A percentile compares a stretch with the other conserved stretches of the same genome.
These are phyloP conservation scores for Saxispiralis lemnorum DNA, from an alignment of 495 filamentous ascomycete genomes.

Conservation along the genomic window DNA sequence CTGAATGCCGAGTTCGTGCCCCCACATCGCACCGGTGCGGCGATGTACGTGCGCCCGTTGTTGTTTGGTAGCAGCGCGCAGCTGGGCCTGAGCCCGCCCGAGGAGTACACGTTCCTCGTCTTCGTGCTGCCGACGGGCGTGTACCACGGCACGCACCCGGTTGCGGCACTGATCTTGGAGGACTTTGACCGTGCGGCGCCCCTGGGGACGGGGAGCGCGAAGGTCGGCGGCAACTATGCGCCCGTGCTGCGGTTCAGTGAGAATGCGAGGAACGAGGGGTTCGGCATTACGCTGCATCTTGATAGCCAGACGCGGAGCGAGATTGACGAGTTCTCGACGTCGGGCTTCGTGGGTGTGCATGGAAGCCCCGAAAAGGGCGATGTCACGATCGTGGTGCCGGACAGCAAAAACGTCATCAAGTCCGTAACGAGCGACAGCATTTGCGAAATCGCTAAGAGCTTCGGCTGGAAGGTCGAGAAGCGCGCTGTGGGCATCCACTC, in stretches of 20 bases:
- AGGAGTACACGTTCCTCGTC: slow-evolving; percentile 27
- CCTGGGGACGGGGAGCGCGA: slow-evolving; percentile 35
- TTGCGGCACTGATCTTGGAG: slow-evolving; percentile 31
- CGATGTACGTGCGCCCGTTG: slow-evolving; percentile 31
- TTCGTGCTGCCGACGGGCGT: slow-evolving; percentile 26
- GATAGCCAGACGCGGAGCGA: slow-evolving; percentile 28
- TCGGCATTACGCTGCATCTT: slow-evolving; percentile 31
- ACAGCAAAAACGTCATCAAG: slow-evolving; percentile 24
- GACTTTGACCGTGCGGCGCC: slow-evolving; percentile 43
- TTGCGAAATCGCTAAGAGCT: slow-evolving; percentile 16
- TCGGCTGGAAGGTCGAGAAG: slow-evolving; percentile 23
- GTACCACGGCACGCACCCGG: slow-evolving; percentile 25
- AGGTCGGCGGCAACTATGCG: slow-evolving; percentile 46
- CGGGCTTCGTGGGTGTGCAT: slow-evolving; percentile 30
- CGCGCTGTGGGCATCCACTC: slow-evolving; percentile 9
- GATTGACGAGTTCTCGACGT: slow-evolving; percentile 33
- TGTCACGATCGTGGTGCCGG: slow-evolving; percentile 21
- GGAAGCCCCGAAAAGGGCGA: slow-evolving; percentile 12
- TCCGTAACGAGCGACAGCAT: slow-evolving; percentile 20
- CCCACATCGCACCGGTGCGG: slow-evolving; percentile 23
- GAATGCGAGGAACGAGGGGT: slow-evolving; percentile 27
- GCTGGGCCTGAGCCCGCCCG: slow-evolving; percentile 20
- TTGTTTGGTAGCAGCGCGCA: slow-evolving; percentile 26
- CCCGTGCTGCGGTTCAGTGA: slow-evolving; percentile 30
- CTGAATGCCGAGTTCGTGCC: slow-evolving; percentile 30